phyloP scores from a whole-genome alignment of 2,329 filamentous ascomycete genomes.

The Xylaria sp. region DNA sequence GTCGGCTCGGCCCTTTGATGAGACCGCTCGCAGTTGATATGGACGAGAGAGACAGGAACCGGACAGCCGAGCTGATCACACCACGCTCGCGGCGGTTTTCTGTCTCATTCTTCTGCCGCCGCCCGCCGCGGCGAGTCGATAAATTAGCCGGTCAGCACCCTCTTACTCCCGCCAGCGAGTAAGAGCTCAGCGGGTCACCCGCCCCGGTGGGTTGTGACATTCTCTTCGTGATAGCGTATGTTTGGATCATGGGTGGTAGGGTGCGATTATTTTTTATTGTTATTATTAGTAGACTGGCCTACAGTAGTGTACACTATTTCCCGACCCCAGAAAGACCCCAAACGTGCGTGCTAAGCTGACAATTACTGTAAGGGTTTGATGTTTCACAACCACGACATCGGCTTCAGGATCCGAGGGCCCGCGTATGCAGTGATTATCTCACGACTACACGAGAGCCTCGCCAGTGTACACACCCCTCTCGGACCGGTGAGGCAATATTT shows the following conservation, averaged over 20 bases:
- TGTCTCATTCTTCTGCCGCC: slow-evolving; percentile 19
- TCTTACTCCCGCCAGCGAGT: slow-evolving; percentile 28
- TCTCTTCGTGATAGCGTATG: slow-evolving; percentile 27
- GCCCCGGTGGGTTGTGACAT: slow-evolving; percentile 34
- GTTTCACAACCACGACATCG: slow-evolving; percentile 39
- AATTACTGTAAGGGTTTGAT: slow-evolving; percentile 6
- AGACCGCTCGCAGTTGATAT: background rate
- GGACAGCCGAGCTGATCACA: background rate
- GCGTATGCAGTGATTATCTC: slow-evolving; percentile 37
- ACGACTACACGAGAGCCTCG: slow-evolving; percentile 36
- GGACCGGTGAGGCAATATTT: slow-evolving; percentile 31
- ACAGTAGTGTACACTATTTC: slow-evolving; percentile 16
- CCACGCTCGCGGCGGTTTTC: slow-evolving; percentile 11
- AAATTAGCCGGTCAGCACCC: slow-evolving; percentile 36
- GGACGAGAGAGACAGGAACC: background rate
- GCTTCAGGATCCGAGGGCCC: slow-evolving; percentile 37
- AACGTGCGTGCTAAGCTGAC: slow-evolving; percentile 33
- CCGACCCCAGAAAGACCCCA: slow-evolving; percentile 24
- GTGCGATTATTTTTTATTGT: slow-evolving; percentile 13
- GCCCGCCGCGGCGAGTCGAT: slow-evolving; percentile 29
- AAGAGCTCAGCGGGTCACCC: slow-evolving; percentile 30
- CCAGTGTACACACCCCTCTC: slow-evolving; percentile 13
- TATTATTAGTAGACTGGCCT: slow-evolving; percentile 25
- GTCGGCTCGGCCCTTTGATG: background rate
- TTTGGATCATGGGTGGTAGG: slow-evolving; percentile 17